Evolutionary conservation across 352 stramenopile genomes (phyloP), one percentile per base, ranked within the genome.

Genomic region (Pythium phragmitis): DNA sequence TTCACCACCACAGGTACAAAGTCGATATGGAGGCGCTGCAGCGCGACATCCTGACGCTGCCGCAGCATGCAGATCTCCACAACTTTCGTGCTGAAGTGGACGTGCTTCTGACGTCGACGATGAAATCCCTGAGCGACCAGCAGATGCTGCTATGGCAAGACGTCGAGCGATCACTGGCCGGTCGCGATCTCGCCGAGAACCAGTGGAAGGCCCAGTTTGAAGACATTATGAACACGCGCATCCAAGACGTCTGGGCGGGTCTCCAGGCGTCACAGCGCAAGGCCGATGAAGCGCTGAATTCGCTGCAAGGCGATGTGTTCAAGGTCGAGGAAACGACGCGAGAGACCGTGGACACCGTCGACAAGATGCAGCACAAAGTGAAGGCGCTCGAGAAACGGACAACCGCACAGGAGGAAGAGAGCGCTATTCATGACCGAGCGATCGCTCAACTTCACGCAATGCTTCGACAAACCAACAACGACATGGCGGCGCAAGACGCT

Each of bases 121-220:
- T 75, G 1, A 69, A 69, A 21, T 51, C 23, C 2, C 43, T 79
- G 11, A 67, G 77, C 4, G 62, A 67, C 0, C 54, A 79, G 45
- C 68, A 79, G 7, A 46, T 69, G 7, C 57, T 63, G n/a, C 49
- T 79, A 33, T 70, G 64, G 30, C 72, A 85, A 26, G 63, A 61
- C n/a, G 56, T 83, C 23, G 75, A 68, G n/a, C 13, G 71, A 14
- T 67, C 64, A 16, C 52, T 88, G 3, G 68, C 79, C 3, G 72
- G 71, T 45, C 63, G 67, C 4, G 67, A 82, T 41, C 61, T 87
- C 17, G 53, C 55, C 13, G 78, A 82, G 58, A 88, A 88, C 57
- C 61, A 79, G 34, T 90, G 79, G 79, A 90, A 89, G 52, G 50
- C 76, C 0, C 55, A 68, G 6, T 89, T 87, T 47, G 78, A 88